These are phyloP conservation scores for Stagonosporopsis rhizophila DNA, from an alignment of 2,329 filamentous ascomycete species.

Conservation along the genomic window DNA sequence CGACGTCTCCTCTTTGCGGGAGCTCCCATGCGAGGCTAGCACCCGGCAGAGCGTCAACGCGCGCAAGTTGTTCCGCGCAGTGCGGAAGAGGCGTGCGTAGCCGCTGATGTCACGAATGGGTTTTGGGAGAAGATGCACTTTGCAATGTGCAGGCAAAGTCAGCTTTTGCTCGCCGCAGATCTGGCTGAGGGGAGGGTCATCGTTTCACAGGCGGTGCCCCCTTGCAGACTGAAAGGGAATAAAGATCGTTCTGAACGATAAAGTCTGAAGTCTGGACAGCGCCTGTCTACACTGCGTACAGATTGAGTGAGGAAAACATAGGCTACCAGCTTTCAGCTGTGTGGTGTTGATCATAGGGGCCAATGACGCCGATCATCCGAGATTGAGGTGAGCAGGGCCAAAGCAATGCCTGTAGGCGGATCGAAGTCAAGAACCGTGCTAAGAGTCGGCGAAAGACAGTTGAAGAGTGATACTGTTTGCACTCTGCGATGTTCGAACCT, in stretches of 20 bases:
- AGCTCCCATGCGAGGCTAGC: slow-evolving; percentile 6
- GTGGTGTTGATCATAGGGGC: not conserved
- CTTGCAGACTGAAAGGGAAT: no score
- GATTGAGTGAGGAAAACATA: not conserved
- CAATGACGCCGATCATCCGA: not conserved
- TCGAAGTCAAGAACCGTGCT: not conserved
- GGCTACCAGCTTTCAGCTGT: not conserved
- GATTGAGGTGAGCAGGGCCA: not conserved
- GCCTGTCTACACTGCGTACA: not conserved
- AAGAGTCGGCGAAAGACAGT: not conserved
- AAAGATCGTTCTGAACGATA: no score
- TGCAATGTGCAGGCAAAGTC: not conserved
- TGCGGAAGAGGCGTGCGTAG: not conserved
- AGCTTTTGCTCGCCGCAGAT: not conserved
- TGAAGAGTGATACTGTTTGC: not conserved
- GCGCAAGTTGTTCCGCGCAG: not conserved
- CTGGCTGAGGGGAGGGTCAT: not conserved
- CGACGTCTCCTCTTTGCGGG: slow-evolving; percentile 1
- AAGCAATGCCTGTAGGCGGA: not conserved
- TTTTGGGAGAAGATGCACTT: not conserved
- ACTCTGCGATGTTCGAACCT: not conserved
- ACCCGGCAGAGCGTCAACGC: not conserved
- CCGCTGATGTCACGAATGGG: not conserved
- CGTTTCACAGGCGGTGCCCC: no score
- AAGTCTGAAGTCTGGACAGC: not conserved